Conservation (phyloP, 352 stramenopile species). For the Globisporangium nodosum region DNA sequence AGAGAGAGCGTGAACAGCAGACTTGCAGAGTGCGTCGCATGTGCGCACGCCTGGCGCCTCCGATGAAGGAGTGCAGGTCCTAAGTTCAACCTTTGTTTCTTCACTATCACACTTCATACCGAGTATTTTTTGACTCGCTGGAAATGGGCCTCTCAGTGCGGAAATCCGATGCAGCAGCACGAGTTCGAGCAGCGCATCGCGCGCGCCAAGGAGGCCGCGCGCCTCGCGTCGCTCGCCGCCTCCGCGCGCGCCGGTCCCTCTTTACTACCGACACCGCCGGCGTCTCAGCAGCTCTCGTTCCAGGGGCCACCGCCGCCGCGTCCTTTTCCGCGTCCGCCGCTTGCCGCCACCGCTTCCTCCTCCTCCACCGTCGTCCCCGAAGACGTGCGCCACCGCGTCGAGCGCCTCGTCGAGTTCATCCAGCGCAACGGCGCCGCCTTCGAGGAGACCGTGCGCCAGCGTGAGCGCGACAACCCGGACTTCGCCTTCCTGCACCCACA, state of each 20-base stretch:
- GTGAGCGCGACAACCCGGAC: conserved; percentile 46
- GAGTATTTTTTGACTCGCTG: not conserved
- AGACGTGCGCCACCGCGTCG: conserved; percentile 42
- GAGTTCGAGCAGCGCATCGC: conserved; percentile 53
- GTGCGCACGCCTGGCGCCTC: not conserved
- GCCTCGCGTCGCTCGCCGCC: conserved; percentile 42
- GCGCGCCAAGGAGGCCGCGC: conserved; percentile 44
- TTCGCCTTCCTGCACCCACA: conserved; percentile 45
- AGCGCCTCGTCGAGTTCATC: conserved; percentile 56
- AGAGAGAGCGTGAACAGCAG: not conserved
- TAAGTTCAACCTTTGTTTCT: not conserved
- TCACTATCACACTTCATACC: not conserved
- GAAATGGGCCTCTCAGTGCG: not conserved
- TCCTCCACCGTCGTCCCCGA: conserved; percentile 19
- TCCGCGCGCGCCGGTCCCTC: conserved; percentile 13
- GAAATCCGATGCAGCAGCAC: conserved; percentile 8
- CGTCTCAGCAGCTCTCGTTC: conserved; percentile 13
- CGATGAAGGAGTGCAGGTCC: not conserved
- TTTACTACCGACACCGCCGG: conserved; percentile 1
- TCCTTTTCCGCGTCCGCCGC: too few relatives aligned
- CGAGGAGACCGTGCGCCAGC: conserved; percentile 34
- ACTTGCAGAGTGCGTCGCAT: not conserved
- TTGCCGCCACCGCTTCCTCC: conserved; percentile 3
- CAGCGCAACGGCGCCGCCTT: conserved; percentile 49
- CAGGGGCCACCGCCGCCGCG: not conserved